These are phyloP conservation scores for Monilinia aucupariae DNA, from an alignment of 2,329 filamentous ascomycete species.

Conservation along the genomic window DNA sequence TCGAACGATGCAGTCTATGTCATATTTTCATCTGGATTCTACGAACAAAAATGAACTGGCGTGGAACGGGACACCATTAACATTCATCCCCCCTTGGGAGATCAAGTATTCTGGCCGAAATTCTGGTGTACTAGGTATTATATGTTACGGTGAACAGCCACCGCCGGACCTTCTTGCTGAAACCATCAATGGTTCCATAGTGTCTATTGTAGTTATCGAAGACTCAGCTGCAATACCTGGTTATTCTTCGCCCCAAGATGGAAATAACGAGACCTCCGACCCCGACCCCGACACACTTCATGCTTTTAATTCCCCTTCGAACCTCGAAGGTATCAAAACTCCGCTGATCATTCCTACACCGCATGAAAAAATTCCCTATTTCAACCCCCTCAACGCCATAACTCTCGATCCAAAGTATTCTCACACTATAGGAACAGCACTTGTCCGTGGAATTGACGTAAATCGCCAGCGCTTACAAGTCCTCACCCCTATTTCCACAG, in stretches of 20 bases:
- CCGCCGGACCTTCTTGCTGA: slow-evolving; percentile 54
- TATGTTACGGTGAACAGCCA: slow-evolving; percentile 62
- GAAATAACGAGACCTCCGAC: background rate
- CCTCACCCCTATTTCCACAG: slow-evolving; percentile 52
- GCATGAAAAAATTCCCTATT: slow-evolving; percentile 55
- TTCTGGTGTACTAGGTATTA: slow-evolving; percentile 56
- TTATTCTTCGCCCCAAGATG: slow-evolving; percentile 21
- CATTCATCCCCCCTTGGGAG: slow-evolving; percentile 52
- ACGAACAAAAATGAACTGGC: slow-evolving; percentile 22
- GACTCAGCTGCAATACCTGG: slow-evolving; percentile 45
- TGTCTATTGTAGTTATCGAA: slow-evolving; percentile 60
- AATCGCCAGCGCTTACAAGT: slow-evolving; percentile 53
- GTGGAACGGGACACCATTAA: slow-evolving; percentile 53
- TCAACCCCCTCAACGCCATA: slow-evolving; percentile 49
- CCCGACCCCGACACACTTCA: background rate
- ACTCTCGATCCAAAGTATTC: slow-evolving; percentile 56
- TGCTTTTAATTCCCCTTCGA: background rate
- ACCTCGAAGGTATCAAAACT: slow-evolving; percentile 16
- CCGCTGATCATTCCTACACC: slow-evolving; percentile 38
- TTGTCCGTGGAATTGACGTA: slow-evolving; percentile 65
- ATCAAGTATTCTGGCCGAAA: slow-evolving; percentile 51
- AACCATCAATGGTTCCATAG: slow-evolving; percentile 63
- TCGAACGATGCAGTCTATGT: slow-evolving; percentile 70
- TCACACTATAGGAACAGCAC: slow-evolving; percentile 55
- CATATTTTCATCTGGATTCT: slow-evolving; percentile 61